Evolutionary conservation across 129 eudicot species (phyloP).

Genomic region (carrot (Daucus carota)): DNA sequence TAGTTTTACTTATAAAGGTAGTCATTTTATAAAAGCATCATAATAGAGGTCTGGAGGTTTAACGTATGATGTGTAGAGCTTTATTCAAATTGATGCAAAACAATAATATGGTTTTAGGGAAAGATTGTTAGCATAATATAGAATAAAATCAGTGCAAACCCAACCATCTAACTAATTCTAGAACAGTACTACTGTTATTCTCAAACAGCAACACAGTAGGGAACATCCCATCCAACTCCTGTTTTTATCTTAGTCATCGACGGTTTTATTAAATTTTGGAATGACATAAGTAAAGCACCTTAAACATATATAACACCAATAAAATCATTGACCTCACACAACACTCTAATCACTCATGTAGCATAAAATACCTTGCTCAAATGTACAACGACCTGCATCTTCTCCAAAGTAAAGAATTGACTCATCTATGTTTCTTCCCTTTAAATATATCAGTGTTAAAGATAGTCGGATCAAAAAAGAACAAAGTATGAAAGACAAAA

Average conservation of each 20-base stretch:
- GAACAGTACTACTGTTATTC: background rate
- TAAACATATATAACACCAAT: background rate
- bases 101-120: background rate
- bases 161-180: background rate
- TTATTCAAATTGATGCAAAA: background rate
- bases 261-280: background rate
- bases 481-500: background rate
- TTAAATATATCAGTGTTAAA: conserved; percentile 11
- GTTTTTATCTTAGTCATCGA: background rate
- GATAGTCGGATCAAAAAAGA: background rate
- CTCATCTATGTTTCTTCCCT: conserved; percentile 83
- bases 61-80: background rate
- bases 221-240: background rate
- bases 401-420: conserved; percentile 85
- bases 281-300: background rate
- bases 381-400: conserved; percentile 79
- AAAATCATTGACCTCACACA: background rate
- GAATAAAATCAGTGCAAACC: background rate
- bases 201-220: background rate
- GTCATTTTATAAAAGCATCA: background rate
- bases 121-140: background rate
- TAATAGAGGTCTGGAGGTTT: background rate
- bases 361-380: conserved; percentile 66
- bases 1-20: background rate
- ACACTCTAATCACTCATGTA: background rate